A percentile compares a stretch with the other conserved stretches of the same genome.
Conservation (phyloP, 2,329 filamentous ascomycete genomes). For the Diaporthe sp. region DNA sequence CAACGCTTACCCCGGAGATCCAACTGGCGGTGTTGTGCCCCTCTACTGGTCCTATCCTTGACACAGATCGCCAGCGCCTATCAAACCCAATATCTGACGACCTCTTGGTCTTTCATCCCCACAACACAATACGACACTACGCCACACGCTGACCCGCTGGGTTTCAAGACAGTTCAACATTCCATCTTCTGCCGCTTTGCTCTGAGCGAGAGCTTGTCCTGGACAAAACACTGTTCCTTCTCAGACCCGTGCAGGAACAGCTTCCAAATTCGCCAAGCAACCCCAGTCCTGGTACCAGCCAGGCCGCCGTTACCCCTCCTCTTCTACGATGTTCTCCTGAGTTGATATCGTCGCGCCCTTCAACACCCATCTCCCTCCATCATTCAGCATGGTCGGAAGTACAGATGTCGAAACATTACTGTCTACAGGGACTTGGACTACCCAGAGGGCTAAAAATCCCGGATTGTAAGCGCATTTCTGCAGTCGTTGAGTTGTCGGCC, state of each 20-base stretch:
- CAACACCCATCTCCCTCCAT: neutral
- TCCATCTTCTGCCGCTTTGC: constrained; percentile 21
- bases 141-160: neutral
- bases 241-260: neutral
- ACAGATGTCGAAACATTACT: constrained; percentile 62
- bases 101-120: neutral
- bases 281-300: constrained; percentile 4
- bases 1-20: constrained; percentile 9
- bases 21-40: constrained; percentile 28
- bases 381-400: constrained; percentile 58
- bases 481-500: constrained; percentile 4
- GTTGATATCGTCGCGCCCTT: neutral
- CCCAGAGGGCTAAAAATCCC: constrained; percentile 58
- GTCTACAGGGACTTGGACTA: constrained; percentile 65
- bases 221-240: neutral
- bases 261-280: neutral
- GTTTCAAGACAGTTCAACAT: constrained; percentile 12
- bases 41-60: constrained; percentile 33
- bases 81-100: constrained; percentile 27
- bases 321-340: constrained; percentile 22
- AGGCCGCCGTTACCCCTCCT: constrained; percentile 29
- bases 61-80: constrained; percentile 30
- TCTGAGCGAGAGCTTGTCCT: constrained; percentile 13
- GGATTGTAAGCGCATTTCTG: constrained; percentile 50
- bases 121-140: constrained; percentile 27